These are phyloP conservation scores for Penicillium sp. DNA, from an alignment of 2,329 filamentous ascomycete genomes.

Conservation along the genomic window DNA sequence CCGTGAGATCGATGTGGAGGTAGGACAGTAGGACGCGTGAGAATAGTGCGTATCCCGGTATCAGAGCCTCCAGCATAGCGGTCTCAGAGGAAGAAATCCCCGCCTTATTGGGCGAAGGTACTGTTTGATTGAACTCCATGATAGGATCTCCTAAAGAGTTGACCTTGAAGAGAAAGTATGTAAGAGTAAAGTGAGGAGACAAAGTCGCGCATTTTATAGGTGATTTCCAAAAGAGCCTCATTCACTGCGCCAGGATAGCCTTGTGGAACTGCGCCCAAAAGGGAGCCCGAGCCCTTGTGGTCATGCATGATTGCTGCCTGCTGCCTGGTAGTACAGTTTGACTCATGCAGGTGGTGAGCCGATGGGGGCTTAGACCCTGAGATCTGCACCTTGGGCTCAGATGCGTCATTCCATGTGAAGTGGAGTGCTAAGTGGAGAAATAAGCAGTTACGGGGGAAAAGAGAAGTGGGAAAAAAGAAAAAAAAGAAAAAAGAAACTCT, in stretches of 20 bases:
- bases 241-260: background rate
- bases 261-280: background rate
- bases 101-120: constrained; percentile 7
- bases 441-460: background rate
- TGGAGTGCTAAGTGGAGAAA: background rate
- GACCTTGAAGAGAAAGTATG: background rate
- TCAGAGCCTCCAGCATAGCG: constrained; percentile 58
- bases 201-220: background rate
- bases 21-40: constrained; percentile 57
- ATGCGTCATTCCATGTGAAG: background rate
- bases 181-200: background rate
- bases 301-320: background rate
- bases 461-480: background rate
- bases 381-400: background rate
- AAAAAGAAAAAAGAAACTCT: constrained; percentile 23
- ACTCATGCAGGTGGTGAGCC: background rate
- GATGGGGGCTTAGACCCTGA: background rate
- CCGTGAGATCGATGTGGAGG: constrained; percentile 61
- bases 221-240: background rate
- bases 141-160: background rate
- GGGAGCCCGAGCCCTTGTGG: background rate
- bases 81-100: constrained; percentile 24
- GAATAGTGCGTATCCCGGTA: constrained; percentile 65
- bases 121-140: constrained; percentile 22
- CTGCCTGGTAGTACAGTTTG: background rate